Evolutionary conservation across 163 green algal species (phyloP).

Genomic region (Prototheca wickerhamii): DNA sequence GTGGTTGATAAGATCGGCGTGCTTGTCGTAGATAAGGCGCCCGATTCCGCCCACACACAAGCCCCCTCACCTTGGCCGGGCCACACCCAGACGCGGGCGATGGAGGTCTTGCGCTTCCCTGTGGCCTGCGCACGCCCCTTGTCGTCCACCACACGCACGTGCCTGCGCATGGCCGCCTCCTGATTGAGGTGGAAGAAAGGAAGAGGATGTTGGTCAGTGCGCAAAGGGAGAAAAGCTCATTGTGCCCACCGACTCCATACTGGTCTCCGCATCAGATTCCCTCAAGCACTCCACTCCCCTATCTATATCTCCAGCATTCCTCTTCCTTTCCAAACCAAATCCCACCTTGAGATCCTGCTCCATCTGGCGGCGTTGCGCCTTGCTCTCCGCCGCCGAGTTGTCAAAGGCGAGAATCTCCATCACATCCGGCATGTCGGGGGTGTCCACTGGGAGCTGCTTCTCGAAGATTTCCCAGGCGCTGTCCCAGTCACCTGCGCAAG

Average conservation of each 20-base stretch:
- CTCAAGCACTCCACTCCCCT: too few species aligned
- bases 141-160: slow-evolving; percentile 36
- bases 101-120: slow-evolving; percentile 56
- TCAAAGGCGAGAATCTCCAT: slow-evolving; percentile 22
- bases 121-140: slow-evolving; percentile 45
- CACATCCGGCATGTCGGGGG: slow-evolving; percentile 14
- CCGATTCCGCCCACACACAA: too few species aligned
- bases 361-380: slow-evolving; percentile 22
- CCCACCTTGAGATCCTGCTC: slow-evolving; percentile 33
- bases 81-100: slow-evolving; percentile 54
- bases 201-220: too few species aligned
- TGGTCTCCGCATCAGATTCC: background rate
- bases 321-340: background rate
- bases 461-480: slow-evolving; percentile 32
- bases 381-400: slow-evolving; percentile 24
- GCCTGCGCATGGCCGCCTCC: slow-evolving; percentile 9
- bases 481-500: slow-evolving; percentile 25
- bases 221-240: too few species aligned
- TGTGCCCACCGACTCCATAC: background rate
- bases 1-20: too few species aligned
- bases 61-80: slow-evolving; percentile 20
- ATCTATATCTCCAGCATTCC: too few species aligned
- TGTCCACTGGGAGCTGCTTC: slow-evolving; percentile 3
- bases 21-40: too few species aligned
- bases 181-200: slow-evolving; percentile 7